A percentile compares a stretch with the other conserved stretches of the same genome.
Conservation (phyloP, 331 rosid genomes). For the Pyrus hybrid region DNA sequence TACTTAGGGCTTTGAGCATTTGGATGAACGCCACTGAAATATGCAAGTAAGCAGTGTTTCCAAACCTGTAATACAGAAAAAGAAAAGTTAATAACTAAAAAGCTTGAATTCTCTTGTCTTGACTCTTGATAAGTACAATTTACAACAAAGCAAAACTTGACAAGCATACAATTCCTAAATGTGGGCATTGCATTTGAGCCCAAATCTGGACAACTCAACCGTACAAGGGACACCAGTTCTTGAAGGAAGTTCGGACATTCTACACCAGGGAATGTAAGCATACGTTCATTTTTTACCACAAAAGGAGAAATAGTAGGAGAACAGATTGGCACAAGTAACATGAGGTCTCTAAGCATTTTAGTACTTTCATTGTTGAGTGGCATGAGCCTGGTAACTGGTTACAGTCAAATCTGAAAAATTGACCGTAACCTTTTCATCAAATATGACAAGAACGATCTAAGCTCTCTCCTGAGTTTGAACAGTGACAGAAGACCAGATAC, state of each 20-base stretch:
- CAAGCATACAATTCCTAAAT: background rate
- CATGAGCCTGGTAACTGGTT: background rate
- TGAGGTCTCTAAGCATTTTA: background rate
- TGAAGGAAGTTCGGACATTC: background rate
- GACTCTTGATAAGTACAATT: background rate
- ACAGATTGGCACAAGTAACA: background rate
- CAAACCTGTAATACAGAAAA: conserved; percentile 59
- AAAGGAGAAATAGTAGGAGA: background rate
- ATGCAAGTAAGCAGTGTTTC: conserved; percentile 91
- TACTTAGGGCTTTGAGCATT: conserved; percentile 97
- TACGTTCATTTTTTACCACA: background rate
- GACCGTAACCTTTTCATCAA: background rate
- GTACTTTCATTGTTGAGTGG: background rate
- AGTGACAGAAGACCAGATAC: background rate
- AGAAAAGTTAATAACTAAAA: background rate
- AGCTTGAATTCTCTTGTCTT: background rate
- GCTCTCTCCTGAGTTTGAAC: background rate
- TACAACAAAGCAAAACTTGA: background rate
- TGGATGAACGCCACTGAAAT: conserved; percentile 99
- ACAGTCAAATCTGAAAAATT: background rate
- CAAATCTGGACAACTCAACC: background rate
- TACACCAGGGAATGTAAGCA: background rate
- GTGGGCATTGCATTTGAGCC: background rate
- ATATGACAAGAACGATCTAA: background rate
- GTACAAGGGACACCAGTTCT: background rate